Evolutionary conservation across 345 rosid genomes (phyloP).

Genomic region (Acer yangbiense): DNA sequence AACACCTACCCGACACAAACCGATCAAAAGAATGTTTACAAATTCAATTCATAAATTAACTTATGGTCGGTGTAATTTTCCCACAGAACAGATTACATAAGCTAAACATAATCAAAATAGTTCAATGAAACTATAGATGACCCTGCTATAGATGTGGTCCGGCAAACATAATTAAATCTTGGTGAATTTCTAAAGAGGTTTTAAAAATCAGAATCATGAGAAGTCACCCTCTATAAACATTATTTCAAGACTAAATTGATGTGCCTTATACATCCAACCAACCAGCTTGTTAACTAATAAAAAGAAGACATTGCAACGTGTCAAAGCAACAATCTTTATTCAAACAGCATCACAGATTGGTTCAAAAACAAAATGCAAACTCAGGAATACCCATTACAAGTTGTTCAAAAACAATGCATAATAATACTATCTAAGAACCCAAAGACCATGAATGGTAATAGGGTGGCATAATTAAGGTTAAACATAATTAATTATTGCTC

Average conservation of each 20-base stretch:
- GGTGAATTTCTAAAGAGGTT: not conserved
- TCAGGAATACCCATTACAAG: not conserved
- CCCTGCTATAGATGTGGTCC: not conserved
- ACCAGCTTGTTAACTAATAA: too few species aligned
- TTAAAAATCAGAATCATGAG: not conserved
- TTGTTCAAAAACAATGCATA: not conserved
- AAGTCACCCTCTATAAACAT: not conserved
- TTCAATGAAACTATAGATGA: not conserved
- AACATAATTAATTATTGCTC: too few species aligned
- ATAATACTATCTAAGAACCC: too few species aligned
- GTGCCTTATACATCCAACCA: too few species aligned
- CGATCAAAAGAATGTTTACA: constrained; percentile 1
- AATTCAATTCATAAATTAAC: not conserved
- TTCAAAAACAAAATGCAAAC: not conserved
- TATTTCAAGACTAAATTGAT: too few species aligned
- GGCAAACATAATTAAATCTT: not conserved
- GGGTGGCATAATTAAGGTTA: too few species aligned
- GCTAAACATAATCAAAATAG: not conserved
- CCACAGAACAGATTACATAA: not conserved
- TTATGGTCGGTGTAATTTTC: not conserved
- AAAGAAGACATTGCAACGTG: not conserved
- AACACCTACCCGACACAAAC: not conserved
- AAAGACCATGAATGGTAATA: too few species aligned
- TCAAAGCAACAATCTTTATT: not conserved
- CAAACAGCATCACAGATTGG: not conserved